phyloP scores from a whole-genome alignment of 352 stramenopile genomes.

The Globisporangium cederbergense region DNA sequence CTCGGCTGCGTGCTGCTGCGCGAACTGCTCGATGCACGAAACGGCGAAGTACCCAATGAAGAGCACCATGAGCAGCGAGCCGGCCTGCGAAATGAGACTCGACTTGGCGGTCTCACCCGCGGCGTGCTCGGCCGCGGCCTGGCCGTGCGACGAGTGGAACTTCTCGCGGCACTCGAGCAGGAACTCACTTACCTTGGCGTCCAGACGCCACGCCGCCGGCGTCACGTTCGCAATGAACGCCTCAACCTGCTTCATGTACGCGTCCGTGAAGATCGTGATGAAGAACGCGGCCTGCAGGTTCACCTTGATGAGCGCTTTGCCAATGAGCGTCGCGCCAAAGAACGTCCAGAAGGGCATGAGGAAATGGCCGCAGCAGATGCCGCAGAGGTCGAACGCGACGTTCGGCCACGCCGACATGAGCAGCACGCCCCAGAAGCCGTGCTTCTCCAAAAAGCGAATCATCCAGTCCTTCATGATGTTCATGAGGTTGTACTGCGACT shows the following conservation, averaged over 20 bases:
- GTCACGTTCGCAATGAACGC: conserved; percentile 79
- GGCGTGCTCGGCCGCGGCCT: conserved; percentile 56
- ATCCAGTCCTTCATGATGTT: conserved; percentile 93
- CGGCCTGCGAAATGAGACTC: conserved; percentile 76
- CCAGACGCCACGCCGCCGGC: conserved; percentile 68
- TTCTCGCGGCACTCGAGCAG: conserved; percentile 84
- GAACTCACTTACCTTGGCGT: conserved; percentile 80
- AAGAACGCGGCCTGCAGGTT: conserved; percentile 89
- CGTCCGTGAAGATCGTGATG: conserved; percentile 90
- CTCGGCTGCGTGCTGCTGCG: conserved; percentile 85
- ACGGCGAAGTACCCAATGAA: conserved; percentile 90
- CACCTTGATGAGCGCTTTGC: conserved; percentile 92
- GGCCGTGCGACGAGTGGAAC: conserved; percentile 74
- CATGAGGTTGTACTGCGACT: conserved; percentile 85
- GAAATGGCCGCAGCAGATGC: conserved; percentile 94
- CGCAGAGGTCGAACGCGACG: conserved; percentile 93
- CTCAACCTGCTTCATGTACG: conserved; percentile 79
- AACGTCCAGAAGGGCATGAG: conserved; percentile 95
- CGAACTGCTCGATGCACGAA: conserved; percentile 90
- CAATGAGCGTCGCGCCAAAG: conserved; percentile 92
- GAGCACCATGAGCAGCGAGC: conserved; percentile 78
- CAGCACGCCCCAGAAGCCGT: conserved; percentile 92
- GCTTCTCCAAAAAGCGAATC: conserved; percentile 88
- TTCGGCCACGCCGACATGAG: conserved; percentile 94
- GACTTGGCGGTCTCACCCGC: conserved; percentile 38